phyloP scores from a whole-genome alignment of 2,329 filamentous ascomycete genomes.

The Endoconidiophora laricicola region DNA sequence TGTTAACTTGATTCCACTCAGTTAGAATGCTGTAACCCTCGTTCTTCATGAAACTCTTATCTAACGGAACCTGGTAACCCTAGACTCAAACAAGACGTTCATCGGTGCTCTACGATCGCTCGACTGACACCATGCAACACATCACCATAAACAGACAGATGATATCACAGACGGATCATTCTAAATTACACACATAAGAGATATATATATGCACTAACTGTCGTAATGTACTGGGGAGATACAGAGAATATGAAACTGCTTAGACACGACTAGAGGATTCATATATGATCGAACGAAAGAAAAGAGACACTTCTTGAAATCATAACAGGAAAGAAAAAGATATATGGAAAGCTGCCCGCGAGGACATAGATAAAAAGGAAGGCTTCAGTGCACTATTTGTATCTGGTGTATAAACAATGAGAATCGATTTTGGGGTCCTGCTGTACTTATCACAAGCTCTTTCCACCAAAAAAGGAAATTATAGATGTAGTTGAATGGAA shows the following conservation, averaged over 20 bases:
- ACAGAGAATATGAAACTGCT: too few relatives aligned
- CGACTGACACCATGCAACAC: too few relatives aligned
- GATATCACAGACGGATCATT: too few relatives aligned
- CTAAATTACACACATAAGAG: too few relatives aligned
- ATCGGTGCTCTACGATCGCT: too few relatives aligned
- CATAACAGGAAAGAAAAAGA: constrained; percentile 1
- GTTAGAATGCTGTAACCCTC: too few relatives aligned
- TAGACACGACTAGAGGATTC: not conserved
- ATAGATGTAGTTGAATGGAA: not conserved
- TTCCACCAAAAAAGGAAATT: not conserved
- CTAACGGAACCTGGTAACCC: not conserved
- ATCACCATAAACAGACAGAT: too few relatives aligned
- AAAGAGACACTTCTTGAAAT: not conserved
- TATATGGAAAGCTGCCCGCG: not conserved
- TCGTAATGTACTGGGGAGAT: too few relatives aligned
- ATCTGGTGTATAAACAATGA: not conserved
- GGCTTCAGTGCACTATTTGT: not conserved
- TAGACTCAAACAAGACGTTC: not conserved
- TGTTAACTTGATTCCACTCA: not conserved
- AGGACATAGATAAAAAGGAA: not conserved
- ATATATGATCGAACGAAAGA: not conserved
- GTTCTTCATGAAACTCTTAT: too few relatives aligned
- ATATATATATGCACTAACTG: too few relatives aligned
- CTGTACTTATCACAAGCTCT: not conserved
- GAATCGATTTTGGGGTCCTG: not conserved